Conservation (phyloP, 2,329 filamentous ascomycete species). For the Nemania sp. region DNA sequence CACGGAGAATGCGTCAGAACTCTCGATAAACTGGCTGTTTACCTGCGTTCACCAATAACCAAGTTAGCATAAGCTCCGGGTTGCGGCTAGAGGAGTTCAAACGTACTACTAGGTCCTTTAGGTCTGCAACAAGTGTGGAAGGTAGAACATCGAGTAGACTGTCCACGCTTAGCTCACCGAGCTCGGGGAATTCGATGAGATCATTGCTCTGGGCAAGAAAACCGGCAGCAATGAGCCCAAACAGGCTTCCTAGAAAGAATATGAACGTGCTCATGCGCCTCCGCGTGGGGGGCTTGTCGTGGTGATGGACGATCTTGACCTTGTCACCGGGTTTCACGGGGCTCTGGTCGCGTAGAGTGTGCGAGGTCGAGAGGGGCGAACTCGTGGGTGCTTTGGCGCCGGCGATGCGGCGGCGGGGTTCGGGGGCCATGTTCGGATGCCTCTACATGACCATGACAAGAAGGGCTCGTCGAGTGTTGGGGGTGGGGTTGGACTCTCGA, state of each 20-base stretch:
- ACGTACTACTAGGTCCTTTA: constrained; percentile 83
- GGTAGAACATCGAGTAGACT: constrained; percentile 88
- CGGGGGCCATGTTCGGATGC: constrained; percentile 46
- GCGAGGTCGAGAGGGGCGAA: constrained; percentile 43
- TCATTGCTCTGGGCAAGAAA: constrained; percentile 93
- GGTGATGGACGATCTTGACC: constrained; percentile 57
- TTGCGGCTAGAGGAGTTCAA: constrained; percentile 28
- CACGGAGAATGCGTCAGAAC: constrained; percentile 94
- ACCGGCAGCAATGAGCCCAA: constrained; percentile 87
- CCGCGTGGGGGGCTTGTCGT: constrained; percentile 62
- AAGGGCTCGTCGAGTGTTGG: not conserved
- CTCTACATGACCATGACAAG: constrained; percentile 49
- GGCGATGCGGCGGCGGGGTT: constrained; percentile 49
- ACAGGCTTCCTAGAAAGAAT: constrained; percentile 89
- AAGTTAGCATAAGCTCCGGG: constrained; percentile 33
- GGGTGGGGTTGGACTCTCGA: not conserved
- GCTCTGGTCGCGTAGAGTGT: constrained; percentile 51
- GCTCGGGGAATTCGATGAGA: constrained; percentile 81
- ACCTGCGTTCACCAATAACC: constrained; percentile 69
- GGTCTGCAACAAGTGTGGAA: constrained; percentile 85
- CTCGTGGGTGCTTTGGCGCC: constrained; percentile 49
- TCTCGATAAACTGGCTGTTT: constrained; percentile 83
- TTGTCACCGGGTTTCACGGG: constrained; percentile 52
- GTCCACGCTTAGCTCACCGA: constrained; percentile 83
- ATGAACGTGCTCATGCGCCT: constrained; percentile 85